Evolutionary conservation across 495 filamentous ascomycete genomes (phyloP), one percentile per base, ranked within the genome.

Genomic region (Corynascus novoguineensis): DNA sequence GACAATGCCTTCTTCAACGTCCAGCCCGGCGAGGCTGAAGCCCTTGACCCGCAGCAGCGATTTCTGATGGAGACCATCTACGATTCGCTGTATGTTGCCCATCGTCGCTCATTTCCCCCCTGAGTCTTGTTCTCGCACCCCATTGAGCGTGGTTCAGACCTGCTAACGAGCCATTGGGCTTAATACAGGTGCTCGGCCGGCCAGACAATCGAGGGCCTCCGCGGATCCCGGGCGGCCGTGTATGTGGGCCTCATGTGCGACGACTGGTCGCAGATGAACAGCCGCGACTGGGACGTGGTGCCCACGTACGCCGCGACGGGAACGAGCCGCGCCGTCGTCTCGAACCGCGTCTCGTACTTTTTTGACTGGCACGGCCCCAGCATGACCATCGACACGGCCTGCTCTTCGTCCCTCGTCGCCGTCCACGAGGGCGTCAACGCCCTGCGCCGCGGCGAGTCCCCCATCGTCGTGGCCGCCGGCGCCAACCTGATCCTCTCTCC

Each of bases 161-260:
- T n/a, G n/a, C n/a, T n/a, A n/a, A n/a, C n/a, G n/a, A n/a, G n/a
- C n/a, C n/a, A n/a, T n/a, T n/a, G n/a, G n/a, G n/a, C n/a, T n/a
- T n/a, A n/a, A n/a, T n/a, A n/a, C n/a, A 41, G 37, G 2, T 41
- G 37, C 10, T 17, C 37, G 5, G 85, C 58, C 1, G 90, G 90
- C 0, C 81, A 88, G 52, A 78, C 83, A 22, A 85, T 89, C 0
- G 85, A 88, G 3, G 80, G 78, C 1, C 85, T 89, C 0, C 45
- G 37, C 0, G 53, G 54, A 1, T 55, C 60, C 1, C 21, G 28
- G 4, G 60, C 63, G 14, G 48, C 32, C 12, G 60, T 62, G 1
- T 55, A 40, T 25, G 57, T 58, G 1, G 63, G 63, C 19, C 9
- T 24, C n/a, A 51, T 61, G 38, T 21, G n/a, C 19, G 28, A 65